phyloP scores from a whole-genome alignment of 345 rosid species.

The Salix exigua region DNA sequence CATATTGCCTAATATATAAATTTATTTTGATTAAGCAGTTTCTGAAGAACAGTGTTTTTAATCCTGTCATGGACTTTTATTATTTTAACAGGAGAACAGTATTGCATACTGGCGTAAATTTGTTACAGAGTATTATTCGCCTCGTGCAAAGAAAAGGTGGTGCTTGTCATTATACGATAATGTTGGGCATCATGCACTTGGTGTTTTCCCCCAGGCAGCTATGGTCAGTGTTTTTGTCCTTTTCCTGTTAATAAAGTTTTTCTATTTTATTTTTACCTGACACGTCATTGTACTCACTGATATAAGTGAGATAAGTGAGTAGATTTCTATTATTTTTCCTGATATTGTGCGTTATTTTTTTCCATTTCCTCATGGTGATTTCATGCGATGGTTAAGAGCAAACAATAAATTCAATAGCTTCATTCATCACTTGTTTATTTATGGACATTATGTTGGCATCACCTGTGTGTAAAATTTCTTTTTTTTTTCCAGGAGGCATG shows the following conservation, averaged over 20 bases:
- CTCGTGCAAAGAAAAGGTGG: conserved; percentile 97
- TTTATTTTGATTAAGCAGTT: conserved; percentile 5
- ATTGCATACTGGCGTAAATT: conserved; percentile 95
- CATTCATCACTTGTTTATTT: background rate
- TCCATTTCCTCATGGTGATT: background rate
- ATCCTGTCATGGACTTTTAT: conserved; percentile 14
- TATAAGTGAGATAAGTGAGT: background rate
- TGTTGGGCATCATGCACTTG: conserved; percentile 87
- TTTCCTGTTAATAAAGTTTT: background rate
- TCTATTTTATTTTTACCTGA: background rate
- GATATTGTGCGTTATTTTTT: background rate
- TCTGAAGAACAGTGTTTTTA: background rate
- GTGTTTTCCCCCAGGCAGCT: conserved; percentile 94
- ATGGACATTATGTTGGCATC: background rate
- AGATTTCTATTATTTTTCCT: background rate
- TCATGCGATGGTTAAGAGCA: background rate
- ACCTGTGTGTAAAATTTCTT: background rate
- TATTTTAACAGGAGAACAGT: conserved; percentile 61
- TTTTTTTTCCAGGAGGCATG: conserved; percentile 68
- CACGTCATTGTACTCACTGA: background rate
- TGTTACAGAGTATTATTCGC: conserved; percentile 88
- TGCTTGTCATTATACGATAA: conserved; percentile 87
- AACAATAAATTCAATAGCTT: background rate
- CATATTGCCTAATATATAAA: background rate
- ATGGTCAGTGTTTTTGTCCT: conserved; percentile 46